Evolutionary conservation across 2,329 filamentous ascomycete species (phyloP), one percentile per base, ranked within the genome.

Genomic region (Bipolaris oryzae): DNA sequence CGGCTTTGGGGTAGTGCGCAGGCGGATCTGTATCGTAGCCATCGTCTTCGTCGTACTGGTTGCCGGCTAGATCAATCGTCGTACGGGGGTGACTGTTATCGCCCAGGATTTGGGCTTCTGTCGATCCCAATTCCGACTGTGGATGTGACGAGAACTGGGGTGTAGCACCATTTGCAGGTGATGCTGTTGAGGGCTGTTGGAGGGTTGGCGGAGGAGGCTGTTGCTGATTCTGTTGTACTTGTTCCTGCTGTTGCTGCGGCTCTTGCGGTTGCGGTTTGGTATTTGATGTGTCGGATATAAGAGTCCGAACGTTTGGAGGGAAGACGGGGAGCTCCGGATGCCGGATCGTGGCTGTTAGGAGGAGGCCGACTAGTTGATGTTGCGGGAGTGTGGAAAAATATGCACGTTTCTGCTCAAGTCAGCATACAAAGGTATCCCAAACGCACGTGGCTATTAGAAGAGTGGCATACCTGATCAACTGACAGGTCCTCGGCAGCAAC

Each of bases 291-390:
- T 58, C 46, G 61, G 67, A 57, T 33, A 74, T 61, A 0, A 74
- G 57, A 23, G 50, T 55, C 4, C 64, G 59, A 18, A 74, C 57
- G 44, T 75, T 75, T 37, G 75, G 74, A n/a, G 79, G 72, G 62
- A 90, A 92, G 50, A 92, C 79, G 5, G 88, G 85, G 5, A 92
- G 78, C 50, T 87, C 82, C 2, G 89, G 87, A 58, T 89, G 81
- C 2, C 85, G 74, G 44, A 83, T 82, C 25, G 84, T 85, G 55
- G 86, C 81, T 60, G 84, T 82, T 56, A 90, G 79, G 34, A 92
- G 78, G 25, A 92, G 80, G 50, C 84, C 83, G 44, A 91, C 84
- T 1, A 93, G 80, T 37, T 87, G 80, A 9, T 81, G 75, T 61
- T 86, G 84, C 2, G 88, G 78, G 28, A 91, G 80, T 11, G 81